Conservation (phyloP, 2,329 filamentous ascomycete genomes). For the Penicillium sp. region DNA sequence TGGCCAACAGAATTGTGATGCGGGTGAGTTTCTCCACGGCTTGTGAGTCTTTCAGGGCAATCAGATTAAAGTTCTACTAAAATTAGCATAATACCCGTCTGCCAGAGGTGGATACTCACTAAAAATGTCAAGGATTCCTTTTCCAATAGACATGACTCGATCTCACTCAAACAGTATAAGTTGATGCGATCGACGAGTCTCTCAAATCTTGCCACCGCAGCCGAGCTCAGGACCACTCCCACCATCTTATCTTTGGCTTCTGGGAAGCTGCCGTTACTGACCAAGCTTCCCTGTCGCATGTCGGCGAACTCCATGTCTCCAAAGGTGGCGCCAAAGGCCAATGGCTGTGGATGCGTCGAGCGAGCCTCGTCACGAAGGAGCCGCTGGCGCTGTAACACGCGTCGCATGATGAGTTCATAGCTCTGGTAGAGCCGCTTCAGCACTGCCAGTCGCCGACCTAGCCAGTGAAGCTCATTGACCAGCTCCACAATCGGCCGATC, state of each 20-base stretch:
- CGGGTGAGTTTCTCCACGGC: slow-evolving; percentile 70
- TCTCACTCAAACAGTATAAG: slow-evolving; percentile 63
- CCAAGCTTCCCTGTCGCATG: slow-evolving; percentile 34
- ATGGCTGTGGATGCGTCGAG: slow-evolving; percentile 14
- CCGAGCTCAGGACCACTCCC: slow-evolving; percentile 43
- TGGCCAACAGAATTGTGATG: slow-evolving; percentile 70
- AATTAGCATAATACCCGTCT: slow-evolving; percentile 3
- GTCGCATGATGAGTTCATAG: slow-evolving; percentile 62
- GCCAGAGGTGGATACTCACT: slow-evolving; percentile 43
- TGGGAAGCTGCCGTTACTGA: slow-evolving; percentile 23
- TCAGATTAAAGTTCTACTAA: slow-evolving; percentile 71
- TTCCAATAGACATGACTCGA: slow-evolving; percentile 65
- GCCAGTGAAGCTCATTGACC: slow-evolving; percentile 56
- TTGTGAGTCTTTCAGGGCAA: slow-evolving; percentile 71
- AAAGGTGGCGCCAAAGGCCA: slow-evolving; percentile 23
- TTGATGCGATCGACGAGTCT: slow-evolving; percentile 61
- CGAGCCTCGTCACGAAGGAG: slow-evolving; percentile 38
- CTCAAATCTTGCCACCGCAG: slow-evolving; percentile 60
- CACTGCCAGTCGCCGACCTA: slow-evolving; percentile 61
- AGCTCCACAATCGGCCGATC: slow-evolving; percentile 46
- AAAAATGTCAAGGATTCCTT: slow-evolving; percentile 70
- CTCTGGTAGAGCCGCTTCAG: slow-evolving; percentile 63
- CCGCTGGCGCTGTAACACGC: slow-evolving; percentile 57
- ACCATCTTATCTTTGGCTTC: slow-evolving; percentile 28
- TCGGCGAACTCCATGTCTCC: slow-evolving; percentile 39